These are phyloP conservation scores for Yamadazyma akitaensis DNA, from an alignment of 805 yeast species.

Conservation along the genomic window DNA sequence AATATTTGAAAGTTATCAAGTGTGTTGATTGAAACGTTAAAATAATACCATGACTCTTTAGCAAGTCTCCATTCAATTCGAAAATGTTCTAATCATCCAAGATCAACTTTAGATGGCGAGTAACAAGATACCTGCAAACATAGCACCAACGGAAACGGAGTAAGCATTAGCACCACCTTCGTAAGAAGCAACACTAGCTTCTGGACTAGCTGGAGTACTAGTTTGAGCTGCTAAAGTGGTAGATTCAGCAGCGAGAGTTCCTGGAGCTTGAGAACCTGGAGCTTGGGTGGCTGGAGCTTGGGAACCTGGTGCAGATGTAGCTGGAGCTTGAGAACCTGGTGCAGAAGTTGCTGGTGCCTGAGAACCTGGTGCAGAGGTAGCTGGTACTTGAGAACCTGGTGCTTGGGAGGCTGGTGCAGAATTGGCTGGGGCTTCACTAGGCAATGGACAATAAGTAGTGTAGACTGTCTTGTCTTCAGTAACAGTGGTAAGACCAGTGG, in stretches of 20 bases:
- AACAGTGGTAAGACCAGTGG: constrained; percentile 30
- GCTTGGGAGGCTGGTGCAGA: constrained; percentile 8
- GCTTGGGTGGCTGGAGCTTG: constrained; percentile 1
- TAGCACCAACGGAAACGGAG: constrained; percentile 13
- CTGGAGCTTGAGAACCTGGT: constrained; percentile 3
- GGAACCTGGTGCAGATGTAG: constrained; percentile 19
- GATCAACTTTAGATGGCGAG: constrained; percentile 14
- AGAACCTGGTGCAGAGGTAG: background rate
- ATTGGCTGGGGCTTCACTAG: background rate
- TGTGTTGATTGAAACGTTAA: background rate
- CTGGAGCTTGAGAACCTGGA: constrained; percentile 7
- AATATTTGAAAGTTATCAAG: background rate
- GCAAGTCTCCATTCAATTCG: background rate
- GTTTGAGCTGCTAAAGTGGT: constrained; percentile 11
- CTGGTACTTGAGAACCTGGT: background rate
- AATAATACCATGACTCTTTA: background rate
- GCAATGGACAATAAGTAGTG: constrained; percentile 23
- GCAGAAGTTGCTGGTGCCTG: constrained; percentile 2
- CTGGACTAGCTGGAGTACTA: constrained; percentile 10
- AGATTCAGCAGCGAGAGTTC: constrained; percentile 15
- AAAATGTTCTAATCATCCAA: background rate
- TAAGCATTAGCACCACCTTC: constrained; percentile 14
- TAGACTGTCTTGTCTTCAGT: constrained; percentile 19
- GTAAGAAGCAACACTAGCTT: constrained; percentile 6
- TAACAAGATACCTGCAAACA: constrained; percentile 13